Percentiles rank a stretch among this genome's conserved stretches.
Evolutionary conservation across 495 filamentous ascomycete genomes (phyloP).

Genomic region (Darksidea phi): DNA sequence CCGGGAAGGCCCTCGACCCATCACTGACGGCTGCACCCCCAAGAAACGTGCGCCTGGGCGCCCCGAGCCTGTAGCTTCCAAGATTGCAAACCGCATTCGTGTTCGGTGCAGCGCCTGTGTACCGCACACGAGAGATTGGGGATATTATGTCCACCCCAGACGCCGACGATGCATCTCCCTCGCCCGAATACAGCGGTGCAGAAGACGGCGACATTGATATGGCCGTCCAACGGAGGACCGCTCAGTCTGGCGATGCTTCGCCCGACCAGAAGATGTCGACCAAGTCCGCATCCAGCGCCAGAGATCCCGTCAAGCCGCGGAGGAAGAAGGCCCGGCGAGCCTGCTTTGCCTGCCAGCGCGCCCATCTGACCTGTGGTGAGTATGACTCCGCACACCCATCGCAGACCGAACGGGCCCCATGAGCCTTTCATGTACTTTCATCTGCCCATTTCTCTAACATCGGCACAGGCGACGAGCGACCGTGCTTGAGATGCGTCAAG

Average conservation of each 20-base stretch:
- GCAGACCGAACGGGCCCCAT: too few species aligned
- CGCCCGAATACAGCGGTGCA: constrained; percentile 48
- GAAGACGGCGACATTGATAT: constrained; percentile 52
- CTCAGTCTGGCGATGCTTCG: constrained; percentile 57
- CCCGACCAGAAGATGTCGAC: constrained; percentile 55
- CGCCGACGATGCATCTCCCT: constrained; percentile 51
- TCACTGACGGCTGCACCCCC: constrained; percentile 38
- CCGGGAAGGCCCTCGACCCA: constrained; percentile 24
- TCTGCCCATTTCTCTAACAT: neutral
- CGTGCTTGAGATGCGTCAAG: constrained; percentile 91
- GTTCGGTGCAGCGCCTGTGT: constrained; percentile 24
- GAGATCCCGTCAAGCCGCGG: constrained; percentile 81
- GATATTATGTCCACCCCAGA: constrained; percentile 55
- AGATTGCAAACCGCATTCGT: constrained; percentile 28
- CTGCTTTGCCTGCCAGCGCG: constrained; percentile 94
- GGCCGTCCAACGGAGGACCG: constrained; percentile 54
- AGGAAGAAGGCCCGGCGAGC: constrained; percentile 95
- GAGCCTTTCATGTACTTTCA: too few species aligned
- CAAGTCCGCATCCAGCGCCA: constrained; percentile 55
- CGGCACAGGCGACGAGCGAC: constrained; percentile 72
- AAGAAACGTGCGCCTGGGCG: constrained; percentile 40
- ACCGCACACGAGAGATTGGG: constrained; percentile 13
- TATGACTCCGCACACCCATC: constrained; percentile 30
- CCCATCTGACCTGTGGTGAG: constrained; percentile 97
- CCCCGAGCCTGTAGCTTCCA: constrained; percentile 13